Evolutionary conservation across 495 filamentous ascomycete genomes (phyloP).

Genomic region (Bryoglossum gracile): DNA sequence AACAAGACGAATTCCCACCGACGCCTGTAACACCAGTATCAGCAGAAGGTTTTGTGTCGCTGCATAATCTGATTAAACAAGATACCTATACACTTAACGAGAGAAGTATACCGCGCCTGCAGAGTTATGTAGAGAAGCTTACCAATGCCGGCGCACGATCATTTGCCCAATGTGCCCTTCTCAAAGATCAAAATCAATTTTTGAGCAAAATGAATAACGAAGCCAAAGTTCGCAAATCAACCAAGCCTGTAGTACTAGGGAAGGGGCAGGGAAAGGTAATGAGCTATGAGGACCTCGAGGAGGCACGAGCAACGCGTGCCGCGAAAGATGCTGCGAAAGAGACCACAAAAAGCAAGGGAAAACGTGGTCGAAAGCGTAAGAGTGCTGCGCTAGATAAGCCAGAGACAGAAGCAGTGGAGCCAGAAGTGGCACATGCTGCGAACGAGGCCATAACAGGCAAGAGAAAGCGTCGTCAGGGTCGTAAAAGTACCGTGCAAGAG

Average conservation of each 20-base stretch:
- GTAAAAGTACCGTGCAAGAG: slow-evolving; percentile 10
- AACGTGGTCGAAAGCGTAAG: slow-evolving; percentile 28
- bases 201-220: slow-evolving; percentile 26
- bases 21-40: no score
- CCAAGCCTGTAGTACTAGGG: slow-evolving; percentile 25
- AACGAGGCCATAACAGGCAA: slow-evolving; percentile 11
- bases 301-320: slow-evolving; percentile 28
- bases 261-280: slow-evolving; percentile 32
- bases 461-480: slow-evolving; percentile 20
- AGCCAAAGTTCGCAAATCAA: slow-evolving; percentile 25
- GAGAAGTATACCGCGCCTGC: slow-evolving; percentile 21
- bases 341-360: slow-evolving; percentile 23
- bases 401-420: slow-evolving; percentile 7
- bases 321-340: slow-evolving; percentile 23
- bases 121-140: slow-evolving; percentile 22
- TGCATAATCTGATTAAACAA: no score
- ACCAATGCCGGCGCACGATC: slow-evolving; percentile 25
- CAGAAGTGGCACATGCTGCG: slow-evolving; percentile 10
- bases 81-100: no score
- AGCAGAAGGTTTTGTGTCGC: no score
- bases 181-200: slow-evolving; percentile 26
- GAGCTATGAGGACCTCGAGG: slow-evolving; percentile 33
- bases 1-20: no score
- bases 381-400: slow-evolving; percentile 20
- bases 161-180: slow-evolving; percentile 27